A percentile compares a stretch with the other conserved stretches of the same genome.
Conservation (phyloP, 768 basidiomycete species). For the Auricularia sp. region DNA sequence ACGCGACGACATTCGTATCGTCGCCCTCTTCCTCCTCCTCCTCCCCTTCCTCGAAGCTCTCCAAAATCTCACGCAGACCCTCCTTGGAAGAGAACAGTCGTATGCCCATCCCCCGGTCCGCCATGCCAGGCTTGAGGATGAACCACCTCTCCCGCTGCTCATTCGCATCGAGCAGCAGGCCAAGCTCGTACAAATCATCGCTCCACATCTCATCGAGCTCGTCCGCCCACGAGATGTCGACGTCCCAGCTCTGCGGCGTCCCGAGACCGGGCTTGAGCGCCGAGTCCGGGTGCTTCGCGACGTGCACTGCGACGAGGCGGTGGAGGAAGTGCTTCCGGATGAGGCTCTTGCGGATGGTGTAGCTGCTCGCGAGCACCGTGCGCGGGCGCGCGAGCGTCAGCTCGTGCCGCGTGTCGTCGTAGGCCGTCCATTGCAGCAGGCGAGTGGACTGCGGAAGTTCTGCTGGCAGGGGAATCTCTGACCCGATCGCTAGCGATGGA, state of each 20-base stretch:
- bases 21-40: constrained; percentile 41
- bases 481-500: background rate
- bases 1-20: constrained; percentile 50
- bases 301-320: constrained; percentile 57
- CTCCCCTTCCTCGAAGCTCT: constrained; percentile 60
- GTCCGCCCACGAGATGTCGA: constrained; percentile 84
- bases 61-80: constrained; percentile 62
- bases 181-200: constrained; percentile 89
- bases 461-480: background rate
- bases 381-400: constrained; percentile 44
- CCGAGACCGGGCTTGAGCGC: constrained; percentile 34
- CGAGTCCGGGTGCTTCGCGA: constrained; percentile 59
- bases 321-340: constrained; percentile 93
- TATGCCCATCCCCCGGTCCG: constrained; percentile 93
- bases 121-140: constrained; percentile 96
- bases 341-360: constrained; percentile 83
- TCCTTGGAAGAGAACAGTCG: constrained; percentile 75
- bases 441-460: background rate
- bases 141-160: constrained; percentile 50
- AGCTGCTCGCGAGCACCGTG: constrained; percentile 62
- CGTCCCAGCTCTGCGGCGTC: constrained; percentile 67
- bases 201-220: constrained; percentile 89
- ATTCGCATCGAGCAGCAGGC: constrained; percentile 42
- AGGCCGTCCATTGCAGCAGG: constrained; percentile 75
- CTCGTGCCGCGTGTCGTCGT: constrained; percentile 77